Evolutionary conservation across 148 eudicot species (phyloP).

Genomic region (Chenopodium quinoa): DNA sequence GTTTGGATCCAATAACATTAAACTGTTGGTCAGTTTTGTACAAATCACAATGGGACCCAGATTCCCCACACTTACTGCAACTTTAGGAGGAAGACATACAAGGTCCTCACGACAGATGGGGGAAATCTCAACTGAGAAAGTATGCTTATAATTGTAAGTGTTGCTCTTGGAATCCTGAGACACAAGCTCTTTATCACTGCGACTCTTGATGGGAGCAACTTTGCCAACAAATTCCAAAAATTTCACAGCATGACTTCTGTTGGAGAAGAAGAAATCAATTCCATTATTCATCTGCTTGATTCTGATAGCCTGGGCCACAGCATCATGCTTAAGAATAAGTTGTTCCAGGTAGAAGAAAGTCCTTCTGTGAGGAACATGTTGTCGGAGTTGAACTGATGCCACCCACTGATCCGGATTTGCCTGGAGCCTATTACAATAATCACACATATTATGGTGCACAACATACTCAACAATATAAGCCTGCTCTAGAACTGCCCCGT

Average conservation of each 20-base stretch:
- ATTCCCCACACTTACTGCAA: constrained; percentile 49
- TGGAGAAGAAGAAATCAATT: constrained; percentile 70
- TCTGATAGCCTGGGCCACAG: constrained; percentile 46
- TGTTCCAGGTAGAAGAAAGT: constrained; percentile 70
- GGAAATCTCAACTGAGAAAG: constrained; percentile 68
- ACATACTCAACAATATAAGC: constrained; percentile 57
- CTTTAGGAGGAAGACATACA: constrained; percentile 65
- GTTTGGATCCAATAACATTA: constrained; percentile 50
- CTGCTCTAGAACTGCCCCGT: constrained; percentile 67
- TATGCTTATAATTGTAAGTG: constrained; percentile 53
- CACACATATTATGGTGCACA: constrained; percentile 70
- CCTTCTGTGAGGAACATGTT: constrained; percentile 70
- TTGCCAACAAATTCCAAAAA: constrained; percentile 71
- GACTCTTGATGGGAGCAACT: constrained; percentile 52
- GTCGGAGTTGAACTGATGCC: constrained; percentile 70
- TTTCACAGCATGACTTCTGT: constrained; percentile 62
- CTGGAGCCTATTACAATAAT: constrained; percentile 57
- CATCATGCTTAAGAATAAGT: constrained; percentile 60
- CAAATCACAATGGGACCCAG: constrained; percentile 63
- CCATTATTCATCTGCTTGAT: constrained; percentile 57
- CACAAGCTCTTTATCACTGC: constrained; percentile 48
- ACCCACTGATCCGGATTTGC: constrained; percentile 83
- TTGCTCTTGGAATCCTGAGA: constrained; percentile 77
- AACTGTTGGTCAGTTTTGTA: constrained; percentile 50
- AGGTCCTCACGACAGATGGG: constrained; percentile 85